Conservation (phyloP, 2,329 filamentous ascomycete genomes). For the Fusarium beomiforme region DNA sequence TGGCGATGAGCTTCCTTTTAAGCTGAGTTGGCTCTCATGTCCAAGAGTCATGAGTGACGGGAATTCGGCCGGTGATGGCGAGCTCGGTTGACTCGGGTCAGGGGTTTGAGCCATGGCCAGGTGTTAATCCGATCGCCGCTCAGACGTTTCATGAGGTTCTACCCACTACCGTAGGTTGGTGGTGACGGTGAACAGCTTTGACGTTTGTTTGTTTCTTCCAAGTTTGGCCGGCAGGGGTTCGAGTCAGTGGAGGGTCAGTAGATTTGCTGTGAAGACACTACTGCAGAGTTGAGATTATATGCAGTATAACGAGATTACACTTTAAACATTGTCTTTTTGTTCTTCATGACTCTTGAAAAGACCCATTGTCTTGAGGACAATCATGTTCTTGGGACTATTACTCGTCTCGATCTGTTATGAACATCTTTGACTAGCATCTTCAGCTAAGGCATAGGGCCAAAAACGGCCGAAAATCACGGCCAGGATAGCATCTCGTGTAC, state of each 20-base stretch:
- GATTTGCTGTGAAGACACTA: neutral
- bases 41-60: neutral
- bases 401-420: neutral
- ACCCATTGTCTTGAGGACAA: too few relatives aligned
- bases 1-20: conserved; percentile 22
- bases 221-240: conserved; percentile 22
- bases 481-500: neutral
- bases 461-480: neutral
- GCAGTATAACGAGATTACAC: conserved; percentile 3
- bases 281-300: conserved; percentile 7
- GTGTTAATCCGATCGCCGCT: conserved; percentile 30
- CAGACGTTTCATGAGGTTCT: conserved; percentile 30
- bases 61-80: neutral
- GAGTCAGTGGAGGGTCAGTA: conserved; percentile 18
- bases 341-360: fast-evolving
- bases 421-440: conserved; percentile 5
- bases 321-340: neutral
- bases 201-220: conserved; percentile 24
- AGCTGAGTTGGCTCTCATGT: conserved; percentile 1
- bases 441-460: neutral
- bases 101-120: conserved; percentile 10
- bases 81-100: conserved; percentile 17
- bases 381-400: neutral
- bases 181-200: conserved; percentile 28
- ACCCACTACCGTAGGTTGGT: conserved; percentile 22